Evolutionary conservation across 2,329 filamentous ascomycete genomes (phyloP), one percentile per base, ranked within the genome.

Genomic region (Alternaria rosae): DNA sequence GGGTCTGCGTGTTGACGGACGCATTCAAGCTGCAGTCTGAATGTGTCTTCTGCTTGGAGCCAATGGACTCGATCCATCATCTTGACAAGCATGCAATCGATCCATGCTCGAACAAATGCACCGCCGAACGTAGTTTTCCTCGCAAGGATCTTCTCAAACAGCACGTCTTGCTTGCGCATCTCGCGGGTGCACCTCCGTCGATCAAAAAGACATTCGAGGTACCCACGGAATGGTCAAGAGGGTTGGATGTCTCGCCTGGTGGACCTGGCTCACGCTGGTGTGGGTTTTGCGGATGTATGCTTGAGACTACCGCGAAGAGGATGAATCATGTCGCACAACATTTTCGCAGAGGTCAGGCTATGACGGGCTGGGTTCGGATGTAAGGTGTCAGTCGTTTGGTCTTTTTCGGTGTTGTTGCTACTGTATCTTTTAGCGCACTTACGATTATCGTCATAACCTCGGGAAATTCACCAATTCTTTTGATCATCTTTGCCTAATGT

Each of bases 111-210:
- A n/a, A 20, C 5, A 59, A 60, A 23, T 32, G 43, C 23, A n/a
- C 17, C 0, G 15, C 4, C 2, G 50, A 62, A 1, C 57, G 62
- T 17, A 66, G 54, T 2, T 70, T 70, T 23, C 20, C 23, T 11
- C 55, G 66, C 3, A 67, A 69, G 10, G 66, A 70, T 30, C 53
- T 52, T 8, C 59, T 70, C 28, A 65, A 59, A 25, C 68, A 70
- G 35, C 68, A 69, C 7, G 47, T 70, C 7, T 51, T 30, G 20
- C 56, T 55, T 25, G 54, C 57, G 6, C 68, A 70, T 41, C 55
- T 69, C 9, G 15, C 11, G 0, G 25, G 3, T 4, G 42, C 54
- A n/a, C 23, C 61, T 25, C 20, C 45, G 0, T 5, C 23, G 1
- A 4, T 42, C 4, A 50, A 32, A 10, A 59, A 58, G 43, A 21